Evolutionary conservation across 106 monocot genomes (phyloP).

Genomic region (Acorus calamus): DNA sequence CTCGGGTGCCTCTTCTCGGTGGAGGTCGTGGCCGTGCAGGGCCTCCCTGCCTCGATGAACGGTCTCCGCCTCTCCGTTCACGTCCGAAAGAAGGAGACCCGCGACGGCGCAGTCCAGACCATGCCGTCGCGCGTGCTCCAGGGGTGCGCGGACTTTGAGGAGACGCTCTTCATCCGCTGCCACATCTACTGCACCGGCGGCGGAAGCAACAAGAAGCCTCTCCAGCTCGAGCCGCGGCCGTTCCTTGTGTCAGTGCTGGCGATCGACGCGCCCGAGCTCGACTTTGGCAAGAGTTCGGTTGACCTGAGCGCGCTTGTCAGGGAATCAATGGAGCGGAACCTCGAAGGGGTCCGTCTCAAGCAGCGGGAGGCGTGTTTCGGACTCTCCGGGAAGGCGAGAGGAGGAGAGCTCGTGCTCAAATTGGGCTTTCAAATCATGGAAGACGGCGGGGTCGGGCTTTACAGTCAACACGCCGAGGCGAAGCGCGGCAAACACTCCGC

Average conservation of each 20-base stretch:
- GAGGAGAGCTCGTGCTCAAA: conserved; percentile 64
- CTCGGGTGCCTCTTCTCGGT: conserved; percentile 75
- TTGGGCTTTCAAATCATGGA: conserved; percentile 95
- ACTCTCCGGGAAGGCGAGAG: conserved; percentile 78
- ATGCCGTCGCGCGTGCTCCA: conserved; percentile 78
- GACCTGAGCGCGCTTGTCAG: conserved; percentile 71
- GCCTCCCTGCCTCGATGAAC: conserved; percentile 76
- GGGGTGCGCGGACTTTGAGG: conserved; percentile 75
- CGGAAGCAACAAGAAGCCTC: conserved; percentile 40
- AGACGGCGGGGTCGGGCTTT: conserved; percentile 62
- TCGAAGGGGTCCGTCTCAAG: conserved; percentile 47
- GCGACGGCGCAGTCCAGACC: conserved; percentile 77
- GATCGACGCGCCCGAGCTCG: conserved; percentile 75
- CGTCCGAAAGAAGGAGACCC: conserved; percentile 81
- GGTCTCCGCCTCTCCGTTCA: conserved; percentile 71
- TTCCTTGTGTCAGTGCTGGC: conserved; percentile 51
- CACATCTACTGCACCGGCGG: conserved; percentile 83
- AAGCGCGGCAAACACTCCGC: not conserved
- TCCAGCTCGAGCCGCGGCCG: conserved; percentile 55
- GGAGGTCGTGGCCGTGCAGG: conserved; percentile 52
- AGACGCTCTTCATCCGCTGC: conserved; percentile 74
- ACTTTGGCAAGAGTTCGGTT: conserved; percentile 48
- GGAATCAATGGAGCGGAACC: conserved; percentile 64
- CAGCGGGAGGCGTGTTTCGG: conserved; percentile 57
- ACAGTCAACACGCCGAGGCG: conserved; percentile 14